Percentiles rank a stretch among this genome's conserved stretches.
Conservation (phyloP, 345 rosid species). For the Arabis alpina region DNA sequence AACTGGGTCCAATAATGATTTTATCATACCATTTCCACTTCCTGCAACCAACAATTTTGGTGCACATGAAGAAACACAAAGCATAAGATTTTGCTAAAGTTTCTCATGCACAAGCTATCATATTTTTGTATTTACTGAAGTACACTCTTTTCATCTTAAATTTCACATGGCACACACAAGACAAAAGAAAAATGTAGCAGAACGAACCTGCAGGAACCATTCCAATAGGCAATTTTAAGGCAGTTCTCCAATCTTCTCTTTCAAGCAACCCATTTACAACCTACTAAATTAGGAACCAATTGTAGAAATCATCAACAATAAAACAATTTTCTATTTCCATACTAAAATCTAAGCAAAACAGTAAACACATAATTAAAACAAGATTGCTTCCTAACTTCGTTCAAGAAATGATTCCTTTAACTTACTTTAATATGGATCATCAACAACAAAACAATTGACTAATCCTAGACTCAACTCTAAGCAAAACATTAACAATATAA, state of each 20-base stretch:
- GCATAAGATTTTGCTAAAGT: neutral
- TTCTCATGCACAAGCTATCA: constrained; percentile 19
- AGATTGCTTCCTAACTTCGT: too few relatives aligned
- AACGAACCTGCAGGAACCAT: constrained; percentile 86
- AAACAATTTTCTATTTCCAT: neutral
- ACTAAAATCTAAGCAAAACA: constrained; percentile 9
- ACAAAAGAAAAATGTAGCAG: constrained; percentile 16
- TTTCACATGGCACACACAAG: constrained; percentile 3
- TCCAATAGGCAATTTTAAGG: constrained; percentile 81
- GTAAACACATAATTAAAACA: neutral
- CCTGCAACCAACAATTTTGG: constrained; percentile 52
- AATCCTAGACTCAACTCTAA: too few relatives aligned
- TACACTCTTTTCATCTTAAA: neutral
- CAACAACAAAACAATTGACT: too few relatives aligned
- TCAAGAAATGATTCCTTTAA: too few relatives aligned
- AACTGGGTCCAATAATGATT: constrained; percentile 75
- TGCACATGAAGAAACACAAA: neutral
- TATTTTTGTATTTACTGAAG: neutral
- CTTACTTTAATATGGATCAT: too few relatives aligned
- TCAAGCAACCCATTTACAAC: constrained; percentile 96
- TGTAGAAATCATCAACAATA: constrained; percentile 25
- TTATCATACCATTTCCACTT: constrained; percentile 93
- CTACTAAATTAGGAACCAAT: constrained; percentile 60
- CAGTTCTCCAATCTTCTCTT: constrained; percentile 84
- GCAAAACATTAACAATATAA: constrained; percentile 1